Evolutionary conservation across 306 rosid genomes (phyloP).

Genomic region (Vigna reflexopilosa): DNA sequence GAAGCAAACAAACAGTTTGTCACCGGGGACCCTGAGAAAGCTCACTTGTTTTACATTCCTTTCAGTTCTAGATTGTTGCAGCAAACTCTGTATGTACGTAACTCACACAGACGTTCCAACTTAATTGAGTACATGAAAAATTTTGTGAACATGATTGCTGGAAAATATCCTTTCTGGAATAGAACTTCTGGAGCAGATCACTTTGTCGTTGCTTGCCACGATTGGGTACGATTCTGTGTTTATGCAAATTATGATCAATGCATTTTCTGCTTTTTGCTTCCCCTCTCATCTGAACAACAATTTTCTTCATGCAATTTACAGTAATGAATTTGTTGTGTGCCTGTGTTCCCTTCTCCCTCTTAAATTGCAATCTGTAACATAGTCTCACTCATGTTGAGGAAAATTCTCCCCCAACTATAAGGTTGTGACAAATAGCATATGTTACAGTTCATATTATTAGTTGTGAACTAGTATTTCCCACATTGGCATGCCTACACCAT

Average conservation of each 20-base stretch:
- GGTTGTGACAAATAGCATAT: neutral
- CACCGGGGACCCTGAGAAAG: slow-evolving; percentile 66
- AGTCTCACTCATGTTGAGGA: neutral
- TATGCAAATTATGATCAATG: slow-evolving; percentile 13
- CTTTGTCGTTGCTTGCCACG: slow-evolving; percentile 97
- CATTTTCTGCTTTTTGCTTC: neutral
- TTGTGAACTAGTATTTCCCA: slow-evolving; percentile 20
- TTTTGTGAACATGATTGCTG: slow-evolving; percentile 61
- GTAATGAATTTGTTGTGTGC: slow-evolving; percentile 19
- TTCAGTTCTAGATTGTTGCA: slow-evolving; percentile 89
- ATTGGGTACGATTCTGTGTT: slow-evolving; percentile 77
- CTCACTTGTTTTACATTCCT: slow-evolving; percentile 94
- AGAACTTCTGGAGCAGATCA: slow-evolving; percentile 93
- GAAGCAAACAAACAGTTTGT: slow-evolving; percentile 75
- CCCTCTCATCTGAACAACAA: slow-evolving; percentile 3
- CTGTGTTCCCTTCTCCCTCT: neutral
- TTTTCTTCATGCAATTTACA: slow-evolving; percentile 22
- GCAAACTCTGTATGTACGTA: slow-evolving; percentile 65
- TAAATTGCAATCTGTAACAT: slow-evolving; percentile 6
- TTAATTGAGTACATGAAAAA: slow-evolving; percentile 70
- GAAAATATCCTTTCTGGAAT: slow-evolving; percentile 86
- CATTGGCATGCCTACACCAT: slow-evolving; percentile 28
- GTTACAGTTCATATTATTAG: neutral
- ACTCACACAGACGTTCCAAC: slow-evolving; percentile 74
- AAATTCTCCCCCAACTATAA: no score